Base-by-base conservation (phyloP, 495 filamentous ascomycete genomes). In the Penicillium maclennaniae region DNA sequence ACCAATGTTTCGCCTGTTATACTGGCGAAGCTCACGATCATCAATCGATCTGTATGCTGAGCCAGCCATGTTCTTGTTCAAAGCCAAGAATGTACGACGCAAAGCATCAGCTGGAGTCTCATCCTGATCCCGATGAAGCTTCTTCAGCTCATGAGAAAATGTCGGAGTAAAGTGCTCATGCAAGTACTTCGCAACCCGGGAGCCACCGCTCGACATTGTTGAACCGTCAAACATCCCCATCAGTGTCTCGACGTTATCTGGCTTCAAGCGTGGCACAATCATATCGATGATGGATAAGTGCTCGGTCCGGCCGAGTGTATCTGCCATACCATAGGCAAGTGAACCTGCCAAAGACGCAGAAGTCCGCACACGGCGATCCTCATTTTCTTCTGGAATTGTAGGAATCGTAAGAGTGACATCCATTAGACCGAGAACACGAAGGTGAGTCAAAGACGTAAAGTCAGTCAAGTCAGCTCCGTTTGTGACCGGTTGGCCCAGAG, bases 231-330 rank as follows among this genome's bases (percentile, higher is more conserved):
- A 99, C 74, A 99, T 83, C 2, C 93, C 93, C 36, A 97, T 70
- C 36, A 99, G 76, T 14, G 86, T 93, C 65, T 97, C 91, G 46
- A 89, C 85, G 54, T 96, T 89, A 44, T 87, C 87, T n/a, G 89
- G 91, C 62, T 90, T 88, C 65, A 97, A 88, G 21, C 88, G 84
- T 1, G 95, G 95, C 27, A 97, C 88, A 38, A 97, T 91, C 76
- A 99, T 87, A 70, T 99, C 93, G 41, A 97, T 88, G n/a, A 91
- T 96, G 9, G 95, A 97, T 7, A 99, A 69, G 68, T 99, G 93
- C 62, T 97, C 91, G 60, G 90, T 91, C 58, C 81, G 87, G 15
- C 93, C 93, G 3, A 99, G 75, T n/a, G 87, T 91, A 69, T 99
- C 93, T 36, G 93, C 92, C 95, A 99, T 97, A 40, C 93, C 93